These are phyloP conservation scores for Chlamydomonas eustigma DNA, from an alignment of 139 green algal genomes.

Conservation along the genomic window DNA sequence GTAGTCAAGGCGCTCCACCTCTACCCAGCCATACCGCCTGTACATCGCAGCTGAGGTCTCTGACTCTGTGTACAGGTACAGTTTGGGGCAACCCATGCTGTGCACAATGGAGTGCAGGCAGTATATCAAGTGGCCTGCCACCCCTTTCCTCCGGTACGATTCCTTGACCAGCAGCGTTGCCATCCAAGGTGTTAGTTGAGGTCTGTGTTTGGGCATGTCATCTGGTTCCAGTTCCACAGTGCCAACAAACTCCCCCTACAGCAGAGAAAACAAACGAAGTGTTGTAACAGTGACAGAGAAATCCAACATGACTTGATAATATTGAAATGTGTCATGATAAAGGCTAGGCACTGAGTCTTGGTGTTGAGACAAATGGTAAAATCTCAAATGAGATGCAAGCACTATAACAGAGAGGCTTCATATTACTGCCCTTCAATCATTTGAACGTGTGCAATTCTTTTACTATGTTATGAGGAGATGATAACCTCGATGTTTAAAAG, in stretches of 20 bases:
- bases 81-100: not conserved
- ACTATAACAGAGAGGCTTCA: too few species aligned
- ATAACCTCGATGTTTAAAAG: not conserved
- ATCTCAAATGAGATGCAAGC: too few species aligned
- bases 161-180: not conserved
- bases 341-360: too few species aligned
- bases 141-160: not conserved
- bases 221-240: not conserved
- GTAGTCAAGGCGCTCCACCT: not conserved
- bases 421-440: too few species aligned
- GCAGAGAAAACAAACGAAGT: not conserved
- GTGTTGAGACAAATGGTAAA: too few species aligned
- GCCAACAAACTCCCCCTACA: not conserved
- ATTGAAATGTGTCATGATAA: too few species aligned
- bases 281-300: too few species aligned
- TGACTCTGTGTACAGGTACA: not conserved
- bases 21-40: not conserved
- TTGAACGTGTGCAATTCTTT: too few species aligned
- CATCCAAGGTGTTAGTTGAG: not conserved
- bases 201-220: not conserved
- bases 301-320: too few species aligned
- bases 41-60: not conserved
- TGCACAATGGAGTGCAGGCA: not conserved
- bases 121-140: not conserved
- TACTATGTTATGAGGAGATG: too few species aligned